Evolutionary conservation across 108 stramenopile genomes (phyloP).

Genomic region (Cyclotella kingstonii): DNA sequence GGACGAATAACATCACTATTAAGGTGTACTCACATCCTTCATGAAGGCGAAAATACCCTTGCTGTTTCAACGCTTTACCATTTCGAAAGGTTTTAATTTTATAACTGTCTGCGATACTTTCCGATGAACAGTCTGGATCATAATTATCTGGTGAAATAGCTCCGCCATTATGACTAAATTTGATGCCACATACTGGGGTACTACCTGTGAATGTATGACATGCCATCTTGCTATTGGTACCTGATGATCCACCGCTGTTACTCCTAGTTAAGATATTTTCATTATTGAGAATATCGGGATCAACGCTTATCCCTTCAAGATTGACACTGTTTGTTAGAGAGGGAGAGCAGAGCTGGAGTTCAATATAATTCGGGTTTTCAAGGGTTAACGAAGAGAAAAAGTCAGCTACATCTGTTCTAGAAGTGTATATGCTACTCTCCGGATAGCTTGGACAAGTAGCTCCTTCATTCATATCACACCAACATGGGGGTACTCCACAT

Average conservation of each 20-base stretch:
- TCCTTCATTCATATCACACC: constrained; percentile 9
- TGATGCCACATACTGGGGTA: constrained; percentile 15
- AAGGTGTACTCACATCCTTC: constrained; percentile 16
- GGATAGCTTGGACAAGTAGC: constrained; percentile 10
- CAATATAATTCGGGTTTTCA: constrained; percentile 1
- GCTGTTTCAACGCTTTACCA: not conserved
- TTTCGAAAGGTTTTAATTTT: constrained; percentile 11
- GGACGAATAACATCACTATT: not conserved
- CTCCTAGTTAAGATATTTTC: not conserved
- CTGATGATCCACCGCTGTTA: not conserved
- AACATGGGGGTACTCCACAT: constrained; percentile 3
- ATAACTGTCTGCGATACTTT: not conserved
- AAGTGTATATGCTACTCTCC: not conserved
- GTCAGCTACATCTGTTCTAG: not conserved
- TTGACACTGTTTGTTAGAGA: constrained; percentile 9
- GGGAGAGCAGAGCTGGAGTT: constrained; percentile 8
- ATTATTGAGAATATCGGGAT: constrained; percentile 7
- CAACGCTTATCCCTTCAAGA: constrained; percentile 3
- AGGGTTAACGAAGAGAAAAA: constrained; percentile 7
- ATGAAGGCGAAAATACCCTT: constrained; percentile 15
- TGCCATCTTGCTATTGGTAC: not conserved
- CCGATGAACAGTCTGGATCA: not conserved
- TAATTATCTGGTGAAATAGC: constrained; percentile 1
- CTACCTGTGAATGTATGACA: not conserved
- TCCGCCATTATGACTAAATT: constrained; percentile 1